phyloP scores from a whole-genome alignment of 805 yeast species.

The Saturnispora bothae region DNA sequence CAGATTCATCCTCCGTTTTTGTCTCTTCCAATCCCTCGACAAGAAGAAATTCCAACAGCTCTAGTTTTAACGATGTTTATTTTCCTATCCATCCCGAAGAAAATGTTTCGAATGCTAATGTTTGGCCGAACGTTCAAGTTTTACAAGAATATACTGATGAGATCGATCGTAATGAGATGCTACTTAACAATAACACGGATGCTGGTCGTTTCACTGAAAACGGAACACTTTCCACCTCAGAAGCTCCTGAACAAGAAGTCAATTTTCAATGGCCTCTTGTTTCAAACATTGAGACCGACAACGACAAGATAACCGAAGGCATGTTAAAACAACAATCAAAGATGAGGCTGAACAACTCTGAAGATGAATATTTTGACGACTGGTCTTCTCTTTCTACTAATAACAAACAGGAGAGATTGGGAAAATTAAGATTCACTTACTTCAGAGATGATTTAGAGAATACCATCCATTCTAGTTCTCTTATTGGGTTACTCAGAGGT shows the following conservation, averaged over 20 bases:
- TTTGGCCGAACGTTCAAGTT: constrained; percentile 80
- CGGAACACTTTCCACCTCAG: not conserved
- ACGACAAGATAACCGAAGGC: not conserved
- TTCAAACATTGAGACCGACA: constrained; percentile 20
- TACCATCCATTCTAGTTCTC: constrained; percentile 84
- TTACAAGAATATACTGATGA: constrained; percentile 78
- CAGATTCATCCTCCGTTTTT: constrained; percentile 19
- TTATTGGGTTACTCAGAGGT: constrained; percentile 62
- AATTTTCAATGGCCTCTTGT: constrained; percentile 31
- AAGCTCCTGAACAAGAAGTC: constrained; percentile 19
- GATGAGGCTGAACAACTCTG: not conserved
- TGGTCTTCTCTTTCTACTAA: constrained; percentile 9
- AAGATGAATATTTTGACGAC: constrained; percentile 9
- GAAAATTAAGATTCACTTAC: constrained; percentile 74
- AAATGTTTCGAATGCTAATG: constrained; percentile 19
- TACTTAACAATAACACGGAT: constrained; percentile 8
- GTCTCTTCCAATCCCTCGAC: constrained; percentile 52
- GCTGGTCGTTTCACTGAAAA: constrained; percentile 4
- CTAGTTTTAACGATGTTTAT: constrained; percentile 72
- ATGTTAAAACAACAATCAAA: not conserved
- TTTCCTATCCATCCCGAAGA: constrained; percentile 59
- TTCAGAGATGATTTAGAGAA: constrained; percentile 82
- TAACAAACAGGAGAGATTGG: constrained; percentile 20
- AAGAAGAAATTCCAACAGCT: constrained; percentile 57
- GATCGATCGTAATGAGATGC: constrained; percentile 26